phyloP scores from a whole-genome alignment of 768 basidiomycete species.

The Pisolithus microcarpus region DNA sequence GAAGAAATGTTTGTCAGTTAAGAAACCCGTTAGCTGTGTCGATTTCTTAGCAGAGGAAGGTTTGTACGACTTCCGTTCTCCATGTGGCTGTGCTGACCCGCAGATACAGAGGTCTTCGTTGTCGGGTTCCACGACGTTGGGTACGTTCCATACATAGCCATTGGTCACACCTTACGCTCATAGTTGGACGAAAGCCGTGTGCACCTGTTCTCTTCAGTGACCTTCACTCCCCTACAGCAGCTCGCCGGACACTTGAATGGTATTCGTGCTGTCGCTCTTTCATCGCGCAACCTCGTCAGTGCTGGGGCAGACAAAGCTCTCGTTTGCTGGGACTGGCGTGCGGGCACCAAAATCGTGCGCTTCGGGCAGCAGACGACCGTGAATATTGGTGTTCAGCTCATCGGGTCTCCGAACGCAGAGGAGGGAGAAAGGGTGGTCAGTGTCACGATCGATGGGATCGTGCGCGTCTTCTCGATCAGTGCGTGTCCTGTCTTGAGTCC shows the following conservation, averaged over 20 bases:
- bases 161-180: background rate
- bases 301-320: constrained; percentile 67
- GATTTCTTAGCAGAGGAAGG: constrained; percentile 81
- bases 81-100: constrained; percentile 3
- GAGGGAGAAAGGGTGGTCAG: constrained; percentile 84
- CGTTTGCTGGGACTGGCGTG: constrained; percentile 88
- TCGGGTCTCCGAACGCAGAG: constrained; percentile 39
- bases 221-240: constrained; percentile 78
- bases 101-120: constrained; percentile 68
- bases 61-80: constrained; percentile 18
- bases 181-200: constrained; percentile 51
- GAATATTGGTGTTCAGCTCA: constrained; percentile 84
- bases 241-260: constrained; percentile 83
- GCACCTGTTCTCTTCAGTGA: constrained; percentile 80
- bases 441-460: constrained; percentile 88
- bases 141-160: constrained; percentile 34
- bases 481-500: constrained; percentile 24
- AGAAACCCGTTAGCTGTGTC: constrained; percentile 87
- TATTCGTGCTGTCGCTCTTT: constrained; percentile 83
- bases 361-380: constrained; percentile 93
- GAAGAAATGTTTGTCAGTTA: constrained; percentile 74
- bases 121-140: constrained; percentile 92
- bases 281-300: constrained; percentile 78
- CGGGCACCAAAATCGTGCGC: constrained; percentile 80
- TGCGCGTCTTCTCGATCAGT: constrained; percentile 88